Evolutionary conservation across 331 rosid species (phyloP), one percentile per base, ranked within the genome.

Genomic region (Stylosanthes scabra): DNA sequence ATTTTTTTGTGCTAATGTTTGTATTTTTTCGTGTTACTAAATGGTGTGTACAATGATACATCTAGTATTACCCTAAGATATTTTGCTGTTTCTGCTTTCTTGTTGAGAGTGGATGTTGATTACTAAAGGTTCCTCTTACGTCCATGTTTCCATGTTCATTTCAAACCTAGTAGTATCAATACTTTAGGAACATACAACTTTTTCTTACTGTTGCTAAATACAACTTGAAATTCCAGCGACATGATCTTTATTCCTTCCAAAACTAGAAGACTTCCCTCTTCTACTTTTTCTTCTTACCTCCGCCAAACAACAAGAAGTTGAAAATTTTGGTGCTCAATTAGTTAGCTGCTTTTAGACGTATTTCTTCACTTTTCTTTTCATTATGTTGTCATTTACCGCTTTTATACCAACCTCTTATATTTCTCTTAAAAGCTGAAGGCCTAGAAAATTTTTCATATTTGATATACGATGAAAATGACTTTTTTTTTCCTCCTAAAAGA

Each of bases 171-270:
- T 11, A 31, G 55, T 8, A 41, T 40, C 67, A 52, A 47, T 42
- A 28, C 66, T 61, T 63, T 42, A 62, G 28, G 39, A 25, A 34
- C 25, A 59, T 11, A 59, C 29, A 20, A 20, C 25, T 20, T 41
- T 71, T 8, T 31, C 15, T 64, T 55, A 71, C 42, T 11, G 6
- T 46, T n/a, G 70, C 20, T 63, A 6, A 9, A 31, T 20, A 49
- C 84, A 44, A 63, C 64, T 57, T 69, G 70, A 57, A 14, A 63
- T 63, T 81, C 60, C 76, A 41, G 40, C 50, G 9, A 62, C 44
- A 66, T 59, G 68, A 56, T 40, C 57, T 51, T 59, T 57, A 58
- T 77, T 67, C 63, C 51, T 50, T 40, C 66, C 66, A 7, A 73
- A n/a, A 4, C 47, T 15, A 20, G 66, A 63, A 50, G 8, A n/a